Percentiles rank a stretch among this genome's conserved stretches.
Conservation (phyloP, 2,329 filamentous ascomycete genomes). For the Phoma sp. region DNA sequence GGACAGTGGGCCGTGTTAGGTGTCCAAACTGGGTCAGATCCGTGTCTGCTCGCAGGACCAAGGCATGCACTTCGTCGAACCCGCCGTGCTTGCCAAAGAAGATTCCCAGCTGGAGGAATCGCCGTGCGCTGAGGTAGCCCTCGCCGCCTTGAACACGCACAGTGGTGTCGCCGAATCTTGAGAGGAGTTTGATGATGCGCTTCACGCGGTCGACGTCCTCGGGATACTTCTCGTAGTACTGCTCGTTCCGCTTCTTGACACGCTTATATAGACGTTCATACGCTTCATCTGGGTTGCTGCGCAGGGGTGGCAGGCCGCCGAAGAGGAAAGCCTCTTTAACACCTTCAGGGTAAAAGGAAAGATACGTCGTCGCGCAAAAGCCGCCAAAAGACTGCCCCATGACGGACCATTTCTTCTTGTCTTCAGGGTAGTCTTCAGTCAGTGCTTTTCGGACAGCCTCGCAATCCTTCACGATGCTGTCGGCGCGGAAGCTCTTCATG, state of each 20-base stretch:
- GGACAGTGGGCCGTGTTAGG: conserved; percentile 74
- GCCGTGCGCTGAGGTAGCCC: conserved; percentile 68
- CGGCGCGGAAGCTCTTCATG: conserved; percentile 83
- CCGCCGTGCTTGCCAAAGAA: conserved; percentile 75
- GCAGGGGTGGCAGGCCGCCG: conserved; percentile 82
- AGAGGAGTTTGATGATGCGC: conserved; percentile 70
- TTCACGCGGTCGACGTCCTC: conserved; percentile 76
- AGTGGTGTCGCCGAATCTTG: conserved; percentile 61
- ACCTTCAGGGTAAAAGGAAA: conserved; percentile 79
- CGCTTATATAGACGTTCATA: conserved; percentile 76
- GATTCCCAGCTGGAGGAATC: conserved; percentile 81
- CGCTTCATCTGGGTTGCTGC: conserved; percentile 74
- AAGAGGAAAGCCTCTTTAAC: conserved; percentile 83
- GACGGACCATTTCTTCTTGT: conserved; percentile 81
- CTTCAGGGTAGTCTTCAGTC: conserved; percentile 71
- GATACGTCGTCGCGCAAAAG: conserved; percentile 83
- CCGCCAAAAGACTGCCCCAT: conserved; percentile 94
- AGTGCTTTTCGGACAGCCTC: conserved; percentile 83
- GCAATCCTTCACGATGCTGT: conserved; percentile 87
- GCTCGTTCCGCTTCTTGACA: conserved; percentile 73
- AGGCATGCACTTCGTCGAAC: conserved; percentile 52
- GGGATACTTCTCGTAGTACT: conserved; percentile 85
- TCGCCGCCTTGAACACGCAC: conserved; percentile 77
- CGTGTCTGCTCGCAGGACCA: conserved; percentile 72
- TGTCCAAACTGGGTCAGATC: conserved; percentile 81